Percentiles rank a stretch among this genome's conserved stretches.
These are phyloP conservation scores for Taphrina deformans DNA, from an alignment of 1,139 yeast species.

Conservation along the genomic window DNA sequence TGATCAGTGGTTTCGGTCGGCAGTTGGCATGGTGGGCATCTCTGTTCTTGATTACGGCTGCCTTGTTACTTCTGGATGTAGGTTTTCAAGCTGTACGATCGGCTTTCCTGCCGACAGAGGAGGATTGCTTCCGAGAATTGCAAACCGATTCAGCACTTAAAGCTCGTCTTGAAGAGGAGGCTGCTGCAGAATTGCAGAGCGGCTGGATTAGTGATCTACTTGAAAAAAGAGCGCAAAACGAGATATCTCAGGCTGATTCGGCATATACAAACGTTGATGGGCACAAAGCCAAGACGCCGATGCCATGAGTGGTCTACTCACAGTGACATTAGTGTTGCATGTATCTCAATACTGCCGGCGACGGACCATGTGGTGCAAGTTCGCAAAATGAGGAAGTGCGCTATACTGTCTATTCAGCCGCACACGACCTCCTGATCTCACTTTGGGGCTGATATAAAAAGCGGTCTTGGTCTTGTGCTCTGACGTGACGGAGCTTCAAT, in stretches of 20 bases:
- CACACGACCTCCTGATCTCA: no score
- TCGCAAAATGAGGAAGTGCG: no score
- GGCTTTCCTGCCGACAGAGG: constrained; percentile 66
- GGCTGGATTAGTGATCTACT: constrained; percentile 57
- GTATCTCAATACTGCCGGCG: no score
- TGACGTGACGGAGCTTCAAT: no score
- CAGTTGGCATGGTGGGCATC: constrained; percentile 88
- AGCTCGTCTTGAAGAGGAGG: constrained; percentile 66
- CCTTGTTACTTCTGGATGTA: constrained; percentile 65
- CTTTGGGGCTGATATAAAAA: no score
- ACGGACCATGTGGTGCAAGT: no score
- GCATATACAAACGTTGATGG: background rate
- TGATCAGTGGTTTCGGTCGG: constrained; percentile 67
- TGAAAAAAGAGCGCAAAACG: constrained; percentile 1
- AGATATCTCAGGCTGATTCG: background rate
- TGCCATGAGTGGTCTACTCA: no score
- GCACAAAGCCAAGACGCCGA: no score
- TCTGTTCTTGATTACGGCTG: constrained; percentile 53
- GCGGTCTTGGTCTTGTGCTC: no score
- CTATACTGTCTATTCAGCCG: no score
- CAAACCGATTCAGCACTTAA: constrained; percentile 72
- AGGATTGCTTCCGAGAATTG: constrained; percentile 72
- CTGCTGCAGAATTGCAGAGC: constrained; percentile 70
- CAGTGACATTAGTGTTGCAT: no score
- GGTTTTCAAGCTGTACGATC: constrained; percentile 59